A percentile compares a stretch with the other conserved stretches of the same genome.
Evolutionary conservation across 805 yeast genomes (phyloP).

Genomic region (Brettanomyces naardenensis): DNA sequence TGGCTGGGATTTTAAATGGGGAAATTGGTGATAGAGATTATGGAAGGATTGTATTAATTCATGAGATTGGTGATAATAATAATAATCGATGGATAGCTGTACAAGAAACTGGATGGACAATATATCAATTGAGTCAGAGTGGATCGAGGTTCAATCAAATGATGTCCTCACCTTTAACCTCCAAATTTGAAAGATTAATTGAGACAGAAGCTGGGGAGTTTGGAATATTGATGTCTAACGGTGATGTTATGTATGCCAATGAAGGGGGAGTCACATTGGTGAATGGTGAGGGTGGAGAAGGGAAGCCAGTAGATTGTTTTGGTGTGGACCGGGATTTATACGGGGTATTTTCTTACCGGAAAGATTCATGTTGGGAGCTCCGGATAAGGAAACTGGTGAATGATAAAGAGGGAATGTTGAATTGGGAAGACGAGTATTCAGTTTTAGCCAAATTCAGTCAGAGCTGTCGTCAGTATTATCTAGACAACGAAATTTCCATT

Average conservation of each 20-base stretch:
- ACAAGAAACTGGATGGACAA: slow-evolving; percentile 25
- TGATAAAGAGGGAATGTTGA: no score
- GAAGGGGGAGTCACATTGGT: neutral
- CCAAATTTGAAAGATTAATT: slow-evolving; percentile 12
- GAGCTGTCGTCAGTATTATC: no score
- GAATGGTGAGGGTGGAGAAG: no score
- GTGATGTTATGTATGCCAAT: slow-evolving; percentile 12
- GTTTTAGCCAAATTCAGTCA: no score
- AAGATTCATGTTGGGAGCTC: no score
- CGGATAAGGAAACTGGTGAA: no score
- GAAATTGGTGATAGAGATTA: slow-evolving; percentile 12
- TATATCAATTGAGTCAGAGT: slow-evolving; percentile 12
- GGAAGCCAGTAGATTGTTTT: neutral
- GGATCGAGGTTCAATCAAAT: slow-evolving; percentile 9
- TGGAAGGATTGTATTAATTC: slow-evolving; percentile 16
- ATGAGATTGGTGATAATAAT: slow-evolving; percentile 4
- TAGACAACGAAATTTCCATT: no score
- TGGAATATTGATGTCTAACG: slow-evolving; percentile 15
- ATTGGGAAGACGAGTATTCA: no score
- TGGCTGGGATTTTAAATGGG: neutral
- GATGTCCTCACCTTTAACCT: slow-evolving; percentile 19
- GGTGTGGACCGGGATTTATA: neutral
- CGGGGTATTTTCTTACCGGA: neutral
- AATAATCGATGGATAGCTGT: slow-evolving; percentile 14
- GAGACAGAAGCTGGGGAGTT: slow-evolving; percentile 8